A percentile compares a stretch with the other conserved stretches of the same genome.
These are phyloP conservation scores for Scenedesmus sp. DNA, from an alignment of 163 green algal genomes.

Conservation along the genomic window DNA sequence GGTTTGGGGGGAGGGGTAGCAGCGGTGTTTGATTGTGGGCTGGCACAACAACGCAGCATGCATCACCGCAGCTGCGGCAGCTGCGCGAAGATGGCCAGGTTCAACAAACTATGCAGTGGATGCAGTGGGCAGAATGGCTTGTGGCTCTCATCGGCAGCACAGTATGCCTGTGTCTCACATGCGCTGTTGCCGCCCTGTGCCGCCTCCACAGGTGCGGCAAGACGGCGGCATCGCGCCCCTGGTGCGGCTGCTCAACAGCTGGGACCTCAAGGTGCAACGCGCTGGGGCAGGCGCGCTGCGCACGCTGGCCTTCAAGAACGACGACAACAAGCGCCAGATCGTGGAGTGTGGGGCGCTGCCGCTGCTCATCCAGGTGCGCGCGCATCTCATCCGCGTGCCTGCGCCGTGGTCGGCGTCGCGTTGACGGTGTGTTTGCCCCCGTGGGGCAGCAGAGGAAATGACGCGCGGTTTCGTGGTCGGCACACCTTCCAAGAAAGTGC, in stretches of 20 bases:
- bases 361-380: constrained; percentile 93
- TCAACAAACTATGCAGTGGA: too few relatives aligned
- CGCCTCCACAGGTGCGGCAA: constrained; percentile 66
- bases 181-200: not conserved
- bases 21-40: not conserved
- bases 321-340: constrained; percentile 99
- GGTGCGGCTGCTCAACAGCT: constrained; percentile 88
- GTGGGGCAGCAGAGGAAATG: too few relatives aligned
- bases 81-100: too few relatives aligned
- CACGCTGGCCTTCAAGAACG: constrained; percentile 99
- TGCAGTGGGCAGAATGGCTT: too few relatives aligned
- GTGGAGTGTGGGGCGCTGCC: constrained; percentile 94
- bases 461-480: too few relatives aligned
- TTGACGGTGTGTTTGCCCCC: too few relatives aligned
- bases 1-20: not conserved
- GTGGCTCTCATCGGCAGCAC: too few relatives aligned
- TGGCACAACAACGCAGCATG: not conserved
- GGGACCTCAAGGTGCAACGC: constrained; percentile 89
- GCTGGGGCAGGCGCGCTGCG: constrained; percentile 92
- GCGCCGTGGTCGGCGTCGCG: too few relatives aligned
- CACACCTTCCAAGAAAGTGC: too few relatives aligned
- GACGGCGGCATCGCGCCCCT: constrained; percentile 96
- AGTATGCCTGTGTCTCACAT: too few relatives aligned
- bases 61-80: too few relatives aligned
- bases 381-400: not conserved